These are phyloP conservation scores for Arachis monticola DNA, from an alignment of 331 rosid genomes.

Conservation along the genomic window DNA sequence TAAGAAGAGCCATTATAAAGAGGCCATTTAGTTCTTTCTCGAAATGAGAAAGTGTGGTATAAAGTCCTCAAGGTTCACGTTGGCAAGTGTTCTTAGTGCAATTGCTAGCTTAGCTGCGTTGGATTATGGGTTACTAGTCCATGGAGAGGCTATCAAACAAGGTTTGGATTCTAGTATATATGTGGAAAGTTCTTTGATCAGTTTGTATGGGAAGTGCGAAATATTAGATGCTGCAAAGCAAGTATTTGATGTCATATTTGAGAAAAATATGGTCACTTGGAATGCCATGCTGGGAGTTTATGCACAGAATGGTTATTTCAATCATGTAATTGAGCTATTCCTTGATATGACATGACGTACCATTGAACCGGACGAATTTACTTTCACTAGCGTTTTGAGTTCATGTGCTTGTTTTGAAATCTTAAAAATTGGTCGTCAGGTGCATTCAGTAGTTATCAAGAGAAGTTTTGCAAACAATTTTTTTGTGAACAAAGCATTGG, in stretches of 20 bases:
- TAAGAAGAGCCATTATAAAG: conserved; percentile 51
- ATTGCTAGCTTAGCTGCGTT: conserved; percentile 55
- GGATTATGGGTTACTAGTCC: conserved; percentile 67
- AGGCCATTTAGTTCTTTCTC: conserved; percentile 59
- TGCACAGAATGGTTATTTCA: conserved; percentile 61
- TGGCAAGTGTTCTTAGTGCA: conserved; percentile 85
- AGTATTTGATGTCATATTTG: conserved; percentile 56
- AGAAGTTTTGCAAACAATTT: conserved; percentile 61
- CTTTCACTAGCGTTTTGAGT: conserved; percentile 82
- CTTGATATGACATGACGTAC: conserved; percentile 57
- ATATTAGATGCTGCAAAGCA: conserved; percentile 57
- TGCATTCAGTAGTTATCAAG: conserved; percentile 76
- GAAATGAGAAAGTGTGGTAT: conserved; percentile 61
- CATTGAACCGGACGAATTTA: conserved; percentile 73
- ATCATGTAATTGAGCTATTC: conserved; percentile 61
- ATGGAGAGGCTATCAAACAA: conserved; percentile 69
- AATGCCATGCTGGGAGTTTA: conserved; percentile 83
- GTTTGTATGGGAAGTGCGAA: conserved; percentile 82
- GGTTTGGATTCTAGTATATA: conserved; percentile 76
- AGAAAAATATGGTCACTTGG: conserved; percentile 74
- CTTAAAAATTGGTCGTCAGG: conserved; percentile 60
- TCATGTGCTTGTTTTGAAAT: conserved; percentile 66
- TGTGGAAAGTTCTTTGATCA: conserved; percentile 86
- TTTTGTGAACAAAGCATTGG: conserved; percentile 75
- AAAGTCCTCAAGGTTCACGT: conserved; percentile 75